Percentiles rank a stretch among this genome's conserved stretches.
These are phyloP conservation scores for Xylaria longipes DNA, from an alignment of 495 filamentous ascomycete genomes.

Conservation along the genomic window DNA sequence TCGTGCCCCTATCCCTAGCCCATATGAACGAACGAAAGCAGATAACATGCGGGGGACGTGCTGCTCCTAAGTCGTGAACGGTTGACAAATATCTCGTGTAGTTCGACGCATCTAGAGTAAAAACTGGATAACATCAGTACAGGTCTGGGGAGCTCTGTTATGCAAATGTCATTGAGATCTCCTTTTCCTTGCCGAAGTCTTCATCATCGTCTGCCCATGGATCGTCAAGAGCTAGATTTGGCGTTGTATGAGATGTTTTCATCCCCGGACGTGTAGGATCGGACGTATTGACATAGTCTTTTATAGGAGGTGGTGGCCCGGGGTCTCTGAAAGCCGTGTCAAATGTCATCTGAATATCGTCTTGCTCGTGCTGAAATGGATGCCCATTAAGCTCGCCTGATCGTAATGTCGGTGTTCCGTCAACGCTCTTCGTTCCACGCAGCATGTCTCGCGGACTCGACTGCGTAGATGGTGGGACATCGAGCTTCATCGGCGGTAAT, in stretches of 20 bases:
- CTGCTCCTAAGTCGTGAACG: neutral
- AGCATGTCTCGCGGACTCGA: slow-evolving; percentile 46
- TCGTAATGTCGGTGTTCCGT: slow-evolving; percentile 37
- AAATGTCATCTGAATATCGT: slow-evolving; percentile 74
- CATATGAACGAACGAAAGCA: neutral
- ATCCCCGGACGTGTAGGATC: slow-evolving; percentile 47
- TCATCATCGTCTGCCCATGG: slow-evolving; percentile 85
- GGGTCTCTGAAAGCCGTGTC: slow-evolving; percentile 63
- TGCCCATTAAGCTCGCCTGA: neutral
- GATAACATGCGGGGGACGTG: slow-evolving; percentile 1
- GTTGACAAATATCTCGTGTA: neutral
- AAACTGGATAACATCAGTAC: neutral
- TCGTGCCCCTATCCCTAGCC: slow-evolving; percentile 7
- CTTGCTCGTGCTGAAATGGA: slow-evolving; percentile 41
- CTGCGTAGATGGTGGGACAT: slow-evolving; percentile 54
- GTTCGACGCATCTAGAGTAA: neutral
- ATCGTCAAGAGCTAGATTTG: slow-evolving; percentile 64
- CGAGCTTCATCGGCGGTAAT: slow-evolving; percentile 85
- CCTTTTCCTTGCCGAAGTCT: slow-evolving; percentile 72
- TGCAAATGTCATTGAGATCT: slow-evolving; percentile 81
- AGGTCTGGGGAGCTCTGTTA: slow-evolving; percentile 32
- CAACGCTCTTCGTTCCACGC: slow-evolving; percentile 59
- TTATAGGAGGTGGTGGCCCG: slow-evolving; percentile 36
- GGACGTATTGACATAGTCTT: slow-evolving; percentile 39
- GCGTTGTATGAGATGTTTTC: slow-evolving; percentile 48